Conservation (phyloP, 768 basidiomycete genomes). For the Tricholoma hemisulphureum region DNA sequence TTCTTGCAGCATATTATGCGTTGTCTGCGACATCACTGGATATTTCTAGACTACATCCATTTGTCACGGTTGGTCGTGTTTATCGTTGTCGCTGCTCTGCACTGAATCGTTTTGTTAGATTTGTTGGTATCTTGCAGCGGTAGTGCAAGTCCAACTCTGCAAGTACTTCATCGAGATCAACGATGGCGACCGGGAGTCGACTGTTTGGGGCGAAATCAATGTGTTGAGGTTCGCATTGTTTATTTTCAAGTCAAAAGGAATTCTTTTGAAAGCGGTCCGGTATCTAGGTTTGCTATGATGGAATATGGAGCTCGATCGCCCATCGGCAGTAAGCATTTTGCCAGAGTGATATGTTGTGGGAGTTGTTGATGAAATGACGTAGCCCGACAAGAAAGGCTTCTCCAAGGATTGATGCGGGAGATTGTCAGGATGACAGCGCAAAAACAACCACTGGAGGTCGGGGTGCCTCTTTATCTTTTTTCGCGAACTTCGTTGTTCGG, state of each 20-base stretch:
- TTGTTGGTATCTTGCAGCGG: conserved; percentile 89
- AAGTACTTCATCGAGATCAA: conserved; percentile 81
- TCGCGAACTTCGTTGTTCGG: conserved; percentile 66
- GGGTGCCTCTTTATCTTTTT: conserved; percentile 78
- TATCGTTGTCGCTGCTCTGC: neutral
- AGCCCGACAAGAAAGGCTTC: conserved; percentile 81
- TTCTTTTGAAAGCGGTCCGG: conserved; percentile 6
- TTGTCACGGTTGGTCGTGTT: conserved; percentile 60
- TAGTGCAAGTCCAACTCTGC: conserved; percentile 82
- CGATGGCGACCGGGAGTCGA: conserved; percentile 70
- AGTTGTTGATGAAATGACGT: conserved; percentile 8
- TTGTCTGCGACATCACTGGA: conserved; percentile 83
- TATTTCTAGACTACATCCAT: conserved; percentile 76
- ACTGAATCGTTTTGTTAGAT: conserved; percentile 46
- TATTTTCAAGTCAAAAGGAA: neutral
- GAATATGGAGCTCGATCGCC: conserved; percentile 77
- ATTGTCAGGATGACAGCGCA: conserved; percentile 82
- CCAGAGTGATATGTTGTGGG: conserved; percentile 1
- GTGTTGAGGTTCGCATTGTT: conserved; percentile 56
- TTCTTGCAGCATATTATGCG: conserved; percentile 72
- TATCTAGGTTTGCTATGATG: conserved; percentile 74
- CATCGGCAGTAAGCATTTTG: conserved; percentile 65
- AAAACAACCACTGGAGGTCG: conserved; percentile 75
- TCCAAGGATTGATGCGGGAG: conserved; percentile 83
- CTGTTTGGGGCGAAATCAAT: conserved; percentile 87